Evolutionary conservation across 306 rosid genomes (phyloP).

Genomic region (Dalbergia cultrata): DNA sequence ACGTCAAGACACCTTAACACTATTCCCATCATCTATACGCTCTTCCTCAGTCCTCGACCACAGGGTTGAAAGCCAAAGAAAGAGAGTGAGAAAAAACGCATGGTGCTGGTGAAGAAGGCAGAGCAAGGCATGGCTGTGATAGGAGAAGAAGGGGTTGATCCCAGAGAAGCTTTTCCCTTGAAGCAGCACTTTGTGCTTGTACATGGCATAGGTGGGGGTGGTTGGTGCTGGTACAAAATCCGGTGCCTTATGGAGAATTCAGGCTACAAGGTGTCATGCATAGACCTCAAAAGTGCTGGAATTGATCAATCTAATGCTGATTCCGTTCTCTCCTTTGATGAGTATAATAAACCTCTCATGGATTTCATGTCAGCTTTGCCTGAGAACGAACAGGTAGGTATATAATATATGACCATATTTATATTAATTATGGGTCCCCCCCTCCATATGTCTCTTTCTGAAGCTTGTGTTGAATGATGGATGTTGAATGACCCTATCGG

Average conservation of each 20-base stretch:
- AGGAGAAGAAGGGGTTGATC: constrained; percentile 46
- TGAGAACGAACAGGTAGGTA: constrained; percentile 85
- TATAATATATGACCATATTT: too few species aligned
- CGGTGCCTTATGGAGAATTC: constrained; percentile 91
- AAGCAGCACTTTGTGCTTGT: constrained; percentile 86
- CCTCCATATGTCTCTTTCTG: too few species aligned
- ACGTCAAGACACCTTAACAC: constrained; percentile 45
- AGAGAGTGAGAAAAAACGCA: neutral
- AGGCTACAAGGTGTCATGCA: constrained; percentile 77
- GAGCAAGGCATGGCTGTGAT: constrained; percentile 42
- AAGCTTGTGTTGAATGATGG: too few species aligned
- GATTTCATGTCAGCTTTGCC: constrained; percentile 77
- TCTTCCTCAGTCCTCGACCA: constrained; percentile 7
- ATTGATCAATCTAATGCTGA: constrained; percentile 70
- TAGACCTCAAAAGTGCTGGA: constrained; percentile 88
- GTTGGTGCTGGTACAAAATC: constrained; percentile 99
- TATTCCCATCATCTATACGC: constrained; percentile 42
- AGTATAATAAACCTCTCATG: constrained; percentile 82
- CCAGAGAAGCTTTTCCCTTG: constrained; percentile 24
- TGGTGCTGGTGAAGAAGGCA: constrained; percentile 40
- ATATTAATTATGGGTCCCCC: too few species aligned
- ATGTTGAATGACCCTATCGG: too few species aligned
- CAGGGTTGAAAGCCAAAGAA: constrained; percentile 37
- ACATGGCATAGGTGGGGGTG: constrained; percentile 86
- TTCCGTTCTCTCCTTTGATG: constrained; percentile 74